Conservation (phyloP, 345 rosid genomes). For the Brassica juncea region DNA sequence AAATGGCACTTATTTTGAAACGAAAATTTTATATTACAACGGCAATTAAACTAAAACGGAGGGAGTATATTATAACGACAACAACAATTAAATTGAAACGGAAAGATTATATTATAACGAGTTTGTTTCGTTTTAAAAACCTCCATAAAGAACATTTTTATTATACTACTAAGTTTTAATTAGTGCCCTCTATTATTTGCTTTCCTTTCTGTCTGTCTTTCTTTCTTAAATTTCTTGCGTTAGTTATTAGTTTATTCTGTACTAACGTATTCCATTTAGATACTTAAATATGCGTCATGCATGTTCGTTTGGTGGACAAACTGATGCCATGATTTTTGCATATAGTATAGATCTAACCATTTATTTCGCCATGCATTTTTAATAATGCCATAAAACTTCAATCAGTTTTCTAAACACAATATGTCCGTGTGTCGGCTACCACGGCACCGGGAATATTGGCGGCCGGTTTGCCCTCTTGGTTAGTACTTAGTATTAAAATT, state of each 20-base stretch:
- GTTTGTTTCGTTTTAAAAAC: not conserved
- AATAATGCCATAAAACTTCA: constrained; percentile 10
- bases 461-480: constrained; percentile 40
- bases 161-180: not conserved
- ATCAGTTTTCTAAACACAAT: constrained; percentile 34
- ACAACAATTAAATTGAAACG: too few species aligned
- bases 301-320: constrained; percentile 18
- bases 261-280: not conserved
- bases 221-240: not conserved
- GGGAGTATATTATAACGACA: too few species aligned
- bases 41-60: too few species aligned
- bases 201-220: not conserved
- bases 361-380: constrained; percentile 2
- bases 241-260: not conserved
- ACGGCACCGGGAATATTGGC: constrained; percentile 44
- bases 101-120: not conserved
- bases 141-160: not conserved
- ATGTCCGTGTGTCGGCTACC: constrained; percentile 46
- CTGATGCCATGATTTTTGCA: constrained; percentile 21
- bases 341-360: constrained; percentile 3
- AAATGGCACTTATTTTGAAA: too few species aligned
- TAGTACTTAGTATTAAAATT: not conserved
- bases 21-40: too few species aligned
- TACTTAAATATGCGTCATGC: not conserved
- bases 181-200: constrained; percentile 14